phyloP scores from a whole-genome alignment of 2,329 filamentous ascomycete genomes.

The Fusarium lateritium region DNA sequence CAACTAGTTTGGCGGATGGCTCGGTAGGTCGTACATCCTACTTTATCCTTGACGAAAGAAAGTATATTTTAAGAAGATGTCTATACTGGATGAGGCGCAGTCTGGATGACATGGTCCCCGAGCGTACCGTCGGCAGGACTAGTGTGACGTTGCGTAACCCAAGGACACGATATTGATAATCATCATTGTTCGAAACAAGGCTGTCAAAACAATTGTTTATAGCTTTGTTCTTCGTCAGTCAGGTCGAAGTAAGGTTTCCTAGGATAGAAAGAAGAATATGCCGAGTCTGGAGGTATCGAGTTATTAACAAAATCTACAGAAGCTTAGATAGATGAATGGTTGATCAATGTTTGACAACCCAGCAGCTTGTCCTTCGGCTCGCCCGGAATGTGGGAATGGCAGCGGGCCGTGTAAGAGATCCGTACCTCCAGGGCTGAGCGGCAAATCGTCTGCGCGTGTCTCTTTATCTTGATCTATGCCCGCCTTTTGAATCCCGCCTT shows the following conservation, averaged over 20 bases:
- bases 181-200: not conserved
- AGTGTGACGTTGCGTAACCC: not conserved
- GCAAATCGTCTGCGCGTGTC: not conserved
- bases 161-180: not conserved
- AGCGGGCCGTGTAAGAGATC: slow-evolving; percentile 1
- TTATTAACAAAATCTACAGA: not conserved
- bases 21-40: not conserved
- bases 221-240: not conserved
- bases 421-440: slow-evolving; percentile 11
- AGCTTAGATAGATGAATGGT: not conserved
- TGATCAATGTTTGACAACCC: slow-evolving; percentile 9
- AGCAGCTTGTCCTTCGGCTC: slow-evolving; percentile 2
- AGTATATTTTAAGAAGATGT: not conserved
- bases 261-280: no score
- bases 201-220: not conserved
- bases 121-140: not conserved
- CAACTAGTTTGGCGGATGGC: slow-evolving; percentile 3
- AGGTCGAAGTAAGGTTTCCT: no score
- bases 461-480: not conserved
- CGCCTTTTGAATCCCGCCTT: no score
- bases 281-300: no score
- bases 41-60: no score
- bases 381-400: slow-evolving; percentile 9
- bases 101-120: slow-evolving; percentile 18
- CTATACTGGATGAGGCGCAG: slow-evolving; percentile 16